These are phyloP conservation scores for Bauhinia variegata DNA, from an alignment of 306 rosid species.

Conservation along the genomic window DNA sequence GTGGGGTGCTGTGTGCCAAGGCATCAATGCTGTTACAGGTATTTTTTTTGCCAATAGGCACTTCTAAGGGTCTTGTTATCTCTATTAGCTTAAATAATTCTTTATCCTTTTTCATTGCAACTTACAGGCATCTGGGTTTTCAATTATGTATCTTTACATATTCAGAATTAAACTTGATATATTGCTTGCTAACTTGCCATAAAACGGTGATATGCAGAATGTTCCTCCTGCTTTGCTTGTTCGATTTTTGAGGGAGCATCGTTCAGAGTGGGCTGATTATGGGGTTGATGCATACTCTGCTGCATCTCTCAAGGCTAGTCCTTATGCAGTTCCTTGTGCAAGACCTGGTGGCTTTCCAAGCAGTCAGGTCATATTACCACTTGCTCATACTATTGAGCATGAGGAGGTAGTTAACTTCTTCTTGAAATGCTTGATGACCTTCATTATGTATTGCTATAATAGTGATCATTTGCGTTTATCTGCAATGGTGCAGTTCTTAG, in stretches of 20 bases:
- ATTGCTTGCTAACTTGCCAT: no score
- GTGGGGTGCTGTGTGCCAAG: constrained; percentile 93
- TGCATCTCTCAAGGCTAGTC: constrained; percentile 78
- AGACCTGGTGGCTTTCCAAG: constrained; percentile 88
- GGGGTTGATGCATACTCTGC: constrained; percentile 97
- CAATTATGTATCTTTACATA: background rate
- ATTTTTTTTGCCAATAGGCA: background rate
- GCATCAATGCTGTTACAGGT: constrained; percentile 99
- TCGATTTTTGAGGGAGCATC: constrained; percentile 95
- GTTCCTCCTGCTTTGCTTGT: constrained; percentile 98
- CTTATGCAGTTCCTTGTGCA: constrained; percentile 85
- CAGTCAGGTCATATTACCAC: constrained; percentile 88
- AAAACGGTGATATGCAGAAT: no score
- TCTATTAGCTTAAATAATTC: no score
- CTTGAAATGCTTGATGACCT: no score
- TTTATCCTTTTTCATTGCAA: background rate
- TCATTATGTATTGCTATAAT: background rate
- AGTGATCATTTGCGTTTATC: background rate
- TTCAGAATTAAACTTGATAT: no score
- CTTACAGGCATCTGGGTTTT: background rate
- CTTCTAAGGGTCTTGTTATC: background rate
- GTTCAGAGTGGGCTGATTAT: constrained; percentile 97
- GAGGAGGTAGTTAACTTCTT: constrained; percentile 67
- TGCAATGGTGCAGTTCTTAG: constrained; percentile 65
- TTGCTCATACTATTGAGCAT: constrained; percentile 87